Evolutionary conservation across 2,329 filamentous ascomycete species (phyloP).

Genomic region (Neonectria ditissima): DNA sequence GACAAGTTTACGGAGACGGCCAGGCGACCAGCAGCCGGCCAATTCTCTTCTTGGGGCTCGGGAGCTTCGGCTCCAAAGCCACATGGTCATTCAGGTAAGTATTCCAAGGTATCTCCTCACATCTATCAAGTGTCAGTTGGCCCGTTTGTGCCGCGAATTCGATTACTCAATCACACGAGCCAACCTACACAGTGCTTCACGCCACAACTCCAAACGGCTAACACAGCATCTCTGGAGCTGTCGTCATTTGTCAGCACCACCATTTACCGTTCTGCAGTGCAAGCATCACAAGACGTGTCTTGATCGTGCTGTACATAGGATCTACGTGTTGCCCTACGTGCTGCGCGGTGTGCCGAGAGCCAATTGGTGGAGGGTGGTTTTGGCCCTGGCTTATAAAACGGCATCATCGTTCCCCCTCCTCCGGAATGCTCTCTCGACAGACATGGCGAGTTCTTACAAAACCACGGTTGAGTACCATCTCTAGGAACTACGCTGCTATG

Average conservation of each 20-base stretch:
- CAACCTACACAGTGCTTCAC: not conserved
- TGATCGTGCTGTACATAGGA: not conserved
- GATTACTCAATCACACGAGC: not conserved
- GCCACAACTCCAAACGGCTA: not conserved
- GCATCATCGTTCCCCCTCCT: constrained; percentile 6
- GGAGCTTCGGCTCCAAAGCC: not conserved
- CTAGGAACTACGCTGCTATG: constrained; percentile 48
- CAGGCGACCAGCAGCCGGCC: not conserved
- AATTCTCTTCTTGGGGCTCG: not conserved
- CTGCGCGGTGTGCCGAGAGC: not conserved
- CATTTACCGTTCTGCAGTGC: not conserved
- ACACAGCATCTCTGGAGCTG: not conserved
- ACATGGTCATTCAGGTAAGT: not conserved
- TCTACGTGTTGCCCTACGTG: not conserved
- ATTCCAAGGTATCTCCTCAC: not conserved
- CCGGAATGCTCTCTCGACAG: constrained; percentile 32
- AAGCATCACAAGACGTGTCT: not conserved
- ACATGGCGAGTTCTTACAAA: constrained; percentile 29
- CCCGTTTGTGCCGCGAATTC: not conserved
- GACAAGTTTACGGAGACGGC: not conserved
- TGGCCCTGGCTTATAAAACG: not conserved
- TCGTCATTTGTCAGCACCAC: constrained; percentile 3
- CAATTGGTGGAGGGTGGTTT: not conserved
- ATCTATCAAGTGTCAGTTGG: not conserved
- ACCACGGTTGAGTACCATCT: constrained; percentile 7